Base-by-base conservation (phyloP, 306 rosid genomes). In the Castanea mollissima region DNA sequence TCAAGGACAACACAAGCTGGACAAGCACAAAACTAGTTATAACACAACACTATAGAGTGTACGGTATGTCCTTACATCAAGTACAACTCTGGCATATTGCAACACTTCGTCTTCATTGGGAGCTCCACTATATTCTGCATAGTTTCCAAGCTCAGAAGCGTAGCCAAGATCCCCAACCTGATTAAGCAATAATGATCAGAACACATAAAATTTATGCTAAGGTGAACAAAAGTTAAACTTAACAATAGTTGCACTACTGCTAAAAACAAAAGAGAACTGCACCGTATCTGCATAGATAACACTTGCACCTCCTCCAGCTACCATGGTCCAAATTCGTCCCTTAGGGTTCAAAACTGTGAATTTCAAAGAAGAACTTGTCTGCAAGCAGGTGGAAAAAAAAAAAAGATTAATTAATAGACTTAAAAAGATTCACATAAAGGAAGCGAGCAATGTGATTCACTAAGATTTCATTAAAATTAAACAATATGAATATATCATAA, bases 261-360 rank as follows among this genome's bases (percentile, higher is more conserved):
- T 14, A 13, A 63, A 64, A 74, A 81, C 31, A 54, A 52, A 49
- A 69, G 51, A 74, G 80, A 49, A 79, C 49, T 82, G 2, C 75
- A 94, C 99, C 76, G 99, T 94, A 84, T 94, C 97, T 46, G 99
- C 97, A 9, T 94, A 94, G 83, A 94, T 94, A 85, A 94, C 99
- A 83, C 99, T 94, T 20, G 99, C 97, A 80, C 99, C 99, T 87
- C 99, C 99, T 52, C 99, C 99, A 35, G 99, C 99, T 34, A 94
- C 99, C 99, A 94, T 94, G 76, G 99, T 94, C 99, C 99, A 94
- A 81, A 94, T 94, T 81, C 97, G 78, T 67, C 99, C 99, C 78
- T 87, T 82, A 23, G 99, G 97, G 79, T 94, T 94, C 83, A 94
- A 79, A 82, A 94, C 97, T 9, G 98, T 94, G 88, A 94, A 94